Evolutionary conservation across 2,329 filamentous ascomycete genomes (phyloP).

Genomic region (Penicillium brasilianum): DNA sequence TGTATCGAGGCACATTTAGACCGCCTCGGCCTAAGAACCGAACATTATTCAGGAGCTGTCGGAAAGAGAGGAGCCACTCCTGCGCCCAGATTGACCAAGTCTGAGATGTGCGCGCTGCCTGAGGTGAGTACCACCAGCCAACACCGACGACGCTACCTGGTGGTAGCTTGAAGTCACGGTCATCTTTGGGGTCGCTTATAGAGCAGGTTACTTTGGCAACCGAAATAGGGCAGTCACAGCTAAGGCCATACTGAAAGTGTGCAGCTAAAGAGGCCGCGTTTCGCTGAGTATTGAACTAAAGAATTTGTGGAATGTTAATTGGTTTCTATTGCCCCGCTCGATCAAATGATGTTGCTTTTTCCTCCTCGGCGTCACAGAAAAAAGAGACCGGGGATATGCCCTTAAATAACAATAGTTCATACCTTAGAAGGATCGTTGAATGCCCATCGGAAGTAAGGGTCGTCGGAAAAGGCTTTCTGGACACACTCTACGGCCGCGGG

Average conservation of each 20-base stretch:
- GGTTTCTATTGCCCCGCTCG: slow-evolving; percentile 10
- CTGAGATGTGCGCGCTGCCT: slow-evolving; percentile 51
- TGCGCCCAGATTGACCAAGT: slow-evolving; percentile 68
- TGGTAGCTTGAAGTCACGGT: slow-evolving; percentile 18
- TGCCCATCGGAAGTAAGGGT: slow-evolving; percentile 71
- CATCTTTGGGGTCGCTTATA: slow-evolving; percentile 26
- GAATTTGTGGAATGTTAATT: slow-evolving; percentile 16
- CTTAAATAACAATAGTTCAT: slow-evolving; percentile 30
- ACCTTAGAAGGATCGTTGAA: slow-evolving; percentile 64
- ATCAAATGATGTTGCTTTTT: background rate
- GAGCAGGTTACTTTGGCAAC: slow-evolving; percentile 65
- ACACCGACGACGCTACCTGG: slow-evolving; percentile 65
- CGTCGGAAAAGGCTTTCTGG: slow-evolving; percentile 68
- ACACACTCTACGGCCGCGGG: slow-evolving; percentile 68
- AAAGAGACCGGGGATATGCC: no score
- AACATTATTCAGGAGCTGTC: slow-evolving; percentile 70
- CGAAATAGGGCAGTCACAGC: slow-evolving; percentile 67
- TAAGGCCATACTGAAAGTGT: slow-evolving; percentile 72
- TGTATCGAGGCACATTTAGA: slow-evolving; percentile 69
- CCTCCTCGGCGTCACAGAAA: background rate
- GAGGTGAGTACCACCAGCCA: slow-evolving; percentile 73
- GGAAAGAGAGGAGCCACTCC: slow-evolving; percentile 68
- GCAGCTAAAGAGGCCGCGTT: slow-evolving; percentile 68
- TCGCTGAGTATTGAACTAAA: slow-evolving; percentile 62
- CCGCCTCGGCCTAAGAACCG: slow-evolving; percentile 69